Conservation (phyloP, 257 asterid species). For the Salvia miltiorrhiza region DNA sequence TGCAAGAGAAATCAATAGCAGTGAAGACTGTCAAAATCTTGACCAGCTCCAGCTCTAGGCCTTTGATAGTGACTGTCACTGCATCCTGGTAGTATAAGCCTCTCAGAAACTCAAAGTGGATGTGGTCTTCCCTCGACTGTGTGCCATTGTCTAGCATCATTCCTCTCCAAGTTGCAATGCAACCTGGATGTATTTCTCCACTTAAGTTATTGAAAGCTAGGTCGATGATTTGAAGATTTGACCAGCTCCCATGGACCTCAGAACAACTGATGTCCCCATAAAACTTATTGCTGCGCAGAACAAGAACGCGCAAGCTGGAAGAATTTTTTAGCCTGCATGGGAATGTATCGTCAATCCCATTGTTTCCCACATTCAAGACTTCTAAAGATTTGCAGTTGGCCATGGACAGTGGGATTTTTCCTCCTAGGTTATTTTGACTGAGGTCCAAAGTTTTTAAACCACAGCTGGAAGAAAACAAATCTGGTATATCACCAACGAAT, state of each 20-base stretch:
- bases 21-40: slow-evolving; percentile 55
- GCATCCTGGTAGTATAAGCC: slow-evolving; percentile 48
- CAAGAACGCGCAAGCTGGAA: slow-evolving; percentile 49
- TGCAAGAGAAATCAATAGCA: slow-evolving; percentile 51
- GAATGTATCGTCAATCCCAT: slow-evolving; percentile 29
- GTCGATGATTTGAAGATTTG: slow-evolving; percentile 61
- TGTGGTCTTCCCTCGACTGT: slow-evolving; percentile 15
- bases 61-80: slow-evolving; percentile 57
- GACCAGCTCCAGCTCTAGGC: slow-evolving; percentile 48
- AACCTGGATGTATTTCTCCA: slow-evolving; percentile 31
- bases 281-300: slow-evolving; percentile 46
- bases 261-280: slow-evolving; percentile 43
- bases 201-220: slow-evolving; percentile 50
- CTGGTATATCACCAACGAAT: slow-evolving; percentile 30
- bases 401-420: slow-evolving; percentile 38
- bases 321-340: slow-evolving; percentile 36
- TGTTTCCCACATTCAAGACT: slow-evolving; percentile 40
- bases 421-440: slow-evolving; percentile 34
- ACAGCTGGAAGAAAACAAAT: slow-evolving; percentile 26
- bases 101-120: slow-evolving; percentile 24
- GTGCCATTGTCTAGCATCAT: slow-evolving; percentile 31
- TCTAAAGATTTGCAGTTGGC: slow-evolving; percentile 38
- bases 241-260: slow-evolving; percentile 36
- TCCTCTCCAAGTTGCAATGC: slow-evolving; percentile 40
- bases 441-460: slow-evolving; percentile 38